Evolutionary conservation across 2,329 filamentous ascomycete species (phyloP), one percentile per base, ranked within the genome.

Genomic region (Aspergillus sp.): DNA sequence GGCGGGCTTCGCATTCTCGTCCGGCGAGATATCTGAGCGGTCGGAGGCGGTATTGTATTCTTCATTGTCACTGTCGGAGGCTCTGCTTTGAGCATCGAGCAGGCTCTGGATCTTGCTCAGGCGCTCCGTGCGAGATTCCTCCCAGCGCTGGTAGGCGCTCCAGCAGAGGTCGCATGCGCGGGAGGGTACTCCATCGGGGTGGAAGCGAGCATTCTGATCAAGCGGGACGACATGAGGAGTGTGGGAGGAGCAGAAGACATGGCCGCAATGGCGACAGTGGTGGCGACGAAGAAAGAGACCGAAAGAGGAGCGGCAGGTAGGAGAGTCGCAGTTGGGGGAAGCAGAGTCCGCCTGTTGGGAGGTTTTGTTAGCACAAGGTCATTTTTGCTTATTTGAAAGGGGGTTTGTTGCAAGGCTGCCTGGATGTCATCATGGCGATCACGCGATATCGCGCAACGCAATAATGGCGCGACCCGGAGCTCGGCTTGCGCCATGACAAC

Each of bases 221-320:
- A 89, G 83, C 7, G 84, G 84, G 10, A 89, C 84, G 52, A 77
- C 74, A 69, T 83, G 79, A 49, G 80, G 77, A 53, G 83, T 84
- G 76, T 89, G 86, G 36, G 81, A 78, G 61, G 82, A 81, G 76
- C 87, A 89, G 71, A 88, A 88, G 68, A 89, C 83, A 67, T 87
- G 83, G 47, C 87, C 87, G 67, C 87, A 89, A 67, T 87, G 86
- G 60, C 87, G 84, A 74, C 87, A 89, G 74, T 89, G 87, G 69
- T 89, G 87, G 60, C 86, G 85, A 54, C 87, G 85, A 54, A 84
- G 80, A 74, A 87, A 86, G 69, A 88, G 80, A 48, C 83, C 82
- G 70, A 89, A 89, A 19, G 81, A 79, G 45, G 81, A 81, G 53
- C 82, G 80, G 74, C 87, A 89, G 60, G 83, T 81, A 3, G 82